These are phyloP conservation scores for Cicer chorassanicum DNA, from an alignment of 306 rosid species.

Conservation along the genomic window DNA sequence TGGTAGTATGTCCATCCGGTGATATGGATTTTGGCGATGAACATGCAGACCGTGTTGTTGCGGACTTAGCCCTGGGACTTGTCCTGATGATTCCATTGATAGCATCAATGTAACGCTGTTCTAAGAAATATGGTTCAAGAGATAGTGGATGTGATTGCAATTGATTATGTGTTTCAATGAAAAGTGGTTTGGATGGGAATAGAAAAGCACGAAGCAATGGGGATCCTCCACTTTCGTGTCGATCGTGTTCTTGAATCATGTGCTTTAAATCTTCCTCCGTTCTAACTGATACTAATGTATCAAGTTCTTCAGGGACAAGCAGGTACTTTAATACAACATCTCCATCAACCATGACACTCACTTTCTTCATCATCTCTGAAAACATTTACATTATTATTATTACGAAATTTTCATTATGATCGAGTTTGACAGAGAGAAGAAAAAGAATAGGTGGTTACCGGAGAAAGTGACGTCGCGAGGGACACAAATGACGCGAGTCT, in stretches of 20 bases:
- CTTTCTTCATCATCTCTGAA: constrained; percentile 71
- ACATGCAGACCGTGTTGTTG: constrained; percentile 52
- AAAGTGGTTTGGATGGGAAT: constrained; percentile 54
- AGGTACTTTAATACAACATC: constrained; percentile 80
- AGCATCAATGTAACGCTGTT: constrained; percentile 83
- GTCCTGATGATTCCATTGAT: constrained; percentile 64
- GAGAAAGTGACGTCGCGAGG: constrained; percentile 59
- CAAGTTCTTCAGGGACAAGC: constrained; percentile 65
- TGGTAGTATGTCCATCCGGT: constrained; percentile 47
- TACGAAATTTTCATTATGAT: no score
- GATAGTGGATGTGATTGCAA: not conserved
- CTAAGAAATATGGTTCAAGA: constrained; percentile 49
- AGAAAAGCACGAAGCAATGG: constrained; percentile 69
- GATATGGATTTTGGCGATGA: constrained; percentile 77
- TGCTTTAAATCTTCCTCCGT: constrained; percentile 74
- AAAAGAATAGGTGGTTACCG: constrained; percentile 46
- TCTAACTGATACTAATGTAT: constrained; percentile 63
- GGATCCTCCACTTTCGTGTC: constrained; percentile 51
- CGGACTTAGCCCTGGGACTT: constrained; percentile 13
- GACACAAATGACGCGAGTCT: constrained; percentile 74
- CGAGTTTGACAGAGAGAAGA: not conserved
- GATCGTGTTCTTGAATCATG: constrained; percentile 77
- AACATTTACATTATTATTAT: not conserved
- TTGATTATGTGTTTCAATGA: constrained; percentile 44
- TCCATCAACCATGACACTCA: constrained; percentile 55